Conservation (phyloP, 306 rosid species). For the Abrus precatorius region DNA sequence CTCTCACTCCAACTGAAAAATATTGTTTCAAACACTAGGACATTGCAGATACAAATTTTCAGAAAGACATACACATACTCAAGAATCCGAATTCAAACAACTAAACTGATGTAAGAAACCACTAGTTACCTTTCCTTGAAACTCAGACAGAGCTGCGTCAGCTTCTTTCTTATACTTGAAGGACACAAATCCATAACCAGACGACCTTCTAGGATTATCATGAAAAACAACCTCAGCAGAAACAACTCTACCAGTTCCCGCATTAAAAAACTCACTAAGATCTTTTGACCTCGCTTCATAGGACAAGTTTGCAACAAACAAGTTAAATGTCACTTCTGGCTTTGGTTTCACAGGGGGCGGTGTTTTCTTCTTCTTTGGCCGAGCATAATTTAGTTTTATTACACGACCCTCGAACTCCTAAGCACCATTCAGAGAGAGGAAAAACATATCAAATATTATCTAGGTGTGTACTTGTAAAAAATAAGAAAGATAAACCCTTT, state of each 20-base stretch:
- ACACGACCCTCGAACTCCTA: conserved; percentile 84
- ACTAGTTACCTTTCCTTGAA: conserved; percentile 80
- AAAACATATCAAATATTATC: neutral
- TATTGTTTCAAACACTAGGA: neutral
- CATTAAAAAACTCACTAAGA: conserved; percentile 75
- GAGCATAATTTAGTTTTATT: conserved; percentile 72
- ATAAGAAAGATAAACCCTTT: neutral
- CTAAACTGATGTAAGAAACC: conserved; percentile 20
- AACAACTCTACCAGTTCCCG: conserved; percentile 67
- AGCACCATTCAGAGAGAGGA: conserved; percentile 37
- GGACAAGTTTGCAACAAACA: conserved; percentile 85
- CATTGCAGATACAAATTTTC: neutral
- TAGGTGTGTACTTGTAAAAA: neutral
- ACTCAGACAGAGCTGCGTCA: conserved; percentile 71
- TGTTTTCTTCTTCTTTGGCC: conserved; percentile 61
- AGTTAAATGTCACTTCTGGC: conserved; percentile 70
- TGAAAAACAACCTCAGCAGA: conserved; percentile 71
- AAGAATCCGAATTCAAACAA: conserved; percentile 28
- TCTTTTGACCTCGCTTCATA: conserved; percentile 79
- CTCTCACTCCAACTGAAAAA: conserved; percentile 25
- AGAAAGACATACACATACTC: conserved; percentile 3
- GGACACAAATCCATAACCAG: conserved; percentile 93
- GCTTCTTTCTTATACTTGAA: conserved; percentile 88
- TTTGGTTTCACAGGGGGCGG: conserved; percentile 62
- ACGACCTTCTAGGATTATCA: conserved; percentile 76